Evolutionary conservation across 2,329 filamentous ascomycete species (phyloP), one percentile per base, ranked within the genome.

Genomic region (Emericellopsis cladophorae): DNA sequence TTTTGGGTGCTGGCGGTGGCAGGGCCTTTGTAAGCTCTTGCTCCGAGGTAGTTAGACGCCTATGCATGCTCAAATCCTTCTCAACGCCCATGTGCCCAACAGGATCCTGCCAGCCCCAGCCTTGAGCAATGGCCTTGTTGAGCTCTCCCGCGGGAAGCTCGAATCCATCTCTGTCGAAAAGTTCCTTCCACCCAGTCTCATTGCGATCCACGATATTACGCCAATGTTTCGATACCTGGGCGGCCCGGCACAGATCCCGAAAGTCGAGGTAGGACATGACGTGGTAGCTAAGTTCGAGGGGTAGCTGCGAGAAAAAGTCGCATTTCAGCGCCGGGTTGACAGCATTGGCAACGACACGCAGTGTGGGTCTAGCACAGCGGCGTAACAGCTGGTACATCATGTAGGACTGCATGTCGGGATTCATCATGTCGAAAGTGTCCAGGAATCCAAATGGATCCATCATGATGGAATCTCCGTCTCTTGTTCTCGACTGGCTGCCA

Each of bases 91-190:
- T 75, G 4, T 71, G 60, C 0, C 83, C 84, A 42, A 78, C 74
- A 1, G 89, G 86, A 54, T 90, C 86, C 57, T 98, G 92, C 88
- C 92, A 98, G 12, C 89, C 92, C 92, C 92, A 98, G 12, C 92
- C 92, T 65, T 96, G 86, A 34, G 70, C 68, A 42, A 96, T 88
- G 24, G 92, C 89, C 50, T 81, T 81, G 48, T 86, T 79, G 21
- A 98, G 69, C 59, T 98, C 92, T 15, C 85, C 86, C 1, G 80
- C 69, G 0, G 87, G 81, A 2, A 98, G 67, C 23, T 67, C 66
- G 58, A 85, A 95, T 0, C 87, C 87, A 56, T 95, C 88, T 1
- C 70, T 71, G 46, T 95, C 88, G 34, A 98, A 80, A 1, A 95
- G 68, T 47, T 89, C 84, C 61, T 93, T 96, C 92, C 92, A 98